Conservation (phyloP, 1,284 basidiomycete species). For the Ustilago sp. region DNA sequence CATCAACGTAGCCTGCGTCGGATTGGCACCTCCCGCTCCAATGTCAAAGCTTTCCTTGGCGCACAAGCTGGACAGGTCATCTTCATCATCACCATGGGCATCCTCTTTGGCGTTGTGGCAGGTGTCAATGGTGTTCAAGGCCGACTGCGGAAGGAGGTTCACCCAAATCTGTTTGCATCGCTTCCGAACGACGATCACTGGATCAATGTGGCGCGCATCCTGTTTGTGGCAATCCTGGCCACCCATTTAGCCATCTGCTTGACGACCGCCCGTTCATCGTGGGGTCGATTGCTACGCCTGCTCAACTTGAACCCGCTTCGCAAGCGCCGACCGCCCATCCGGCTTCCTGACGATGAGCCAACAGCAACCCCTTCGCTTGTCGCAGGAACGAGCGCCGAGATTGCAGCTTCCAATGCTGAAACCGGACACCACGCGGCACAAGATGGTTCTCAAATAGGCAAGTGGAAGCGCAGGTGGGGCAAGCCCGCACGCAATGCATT, state of each 20-base stretch:
- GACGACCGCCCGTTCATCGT: constrained; percentile 62
- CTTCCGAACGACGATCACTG: constrained; percentile 58
- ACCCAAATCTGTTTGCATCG: constrained; percentile 64
- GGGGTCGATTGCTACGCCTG: constrained; percentile 59
- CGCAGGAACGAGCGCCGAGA: background rate
- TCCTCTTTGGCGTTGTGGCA: constrained; percentile 57
- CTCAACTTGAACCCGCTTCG: constrained; percentile 59
- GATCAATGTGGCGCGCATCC: constrained; percentile 55
- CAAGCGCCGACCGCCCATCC: constrained; percentile 23
- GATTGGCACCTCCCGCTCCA: constrained; percentile 59
- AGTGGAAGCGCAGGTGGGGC: constrained; percentile 54
- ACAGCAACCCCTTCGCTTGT: constrained; percentile 1
- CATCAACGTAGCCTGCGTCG: constrained; percentile 64
- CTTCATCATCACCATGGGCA: constrained; percentile 49
- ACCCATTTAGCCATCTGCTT: constrained; percentile 64
- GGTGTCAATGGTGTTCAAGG: constrained; percentile 57
- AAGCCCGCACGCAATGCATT: constrained; percentile 58
- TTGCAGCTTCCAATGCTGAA: background rate
- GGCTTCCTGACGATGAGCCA: constrained; percentile 21
- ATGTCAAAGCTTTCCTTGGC: constrained; percentile 62
- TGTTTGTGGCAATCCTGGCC: constrained; percentile 59
- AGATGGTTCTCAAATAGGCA: constrained; percentile 13
- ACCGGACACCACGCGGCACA: constrained; percentile 6
- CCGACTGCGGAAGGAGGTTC: constrained; percentile 43
- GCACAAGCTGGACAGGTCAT: constrained; percentile 62